These are phyloP conservation scores for Parachlorella kessleri DNA, from an alignment of 139 green algal genomes.

Conservation along the genomic window DNA sequence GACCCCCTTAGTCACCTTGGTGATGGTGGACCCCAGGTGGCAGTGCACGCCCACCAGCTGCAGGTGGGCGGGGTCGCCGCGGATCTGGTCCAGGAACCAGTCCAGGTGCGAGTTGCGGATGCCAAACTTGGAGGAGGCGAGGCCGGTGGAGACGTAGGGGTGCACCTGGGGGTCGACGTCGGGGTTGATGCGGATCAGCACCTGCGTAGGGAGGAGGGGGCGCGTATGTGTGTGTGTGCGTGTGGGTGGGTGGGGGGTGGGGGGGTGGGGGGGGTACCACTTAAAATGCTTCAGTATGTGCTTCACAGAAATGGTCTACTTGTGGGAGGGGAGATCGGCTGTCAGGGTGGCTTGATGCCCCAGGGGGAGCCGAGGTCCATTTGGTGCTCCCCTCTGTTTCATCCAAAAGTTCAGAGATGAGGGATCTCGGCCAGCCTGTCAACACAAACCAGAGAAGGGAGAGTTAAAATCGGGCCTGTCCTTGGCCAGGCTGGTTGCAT, in stretches of 20 bases:
- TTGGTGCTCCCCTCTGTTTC: too few species aligned
- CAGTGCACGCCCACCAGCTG: conserved; percentile 94
- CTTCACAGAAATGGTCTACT: too few species aligned
- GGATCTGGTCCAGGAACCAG: conserved; percentile 77
- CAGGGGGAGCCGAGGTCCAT: too few species aligned
- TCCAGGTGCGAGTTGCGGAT: conserved; percentile 95
- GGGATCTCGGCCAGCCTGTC: too few species aligned
- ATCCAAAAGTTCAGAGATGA: too few species aligned
- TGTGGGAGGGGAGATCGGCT: too few species aligned
- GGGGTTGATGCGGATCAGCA: conserved; percentile 97
- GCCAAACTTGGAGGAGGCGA: conserved; percentile 97
- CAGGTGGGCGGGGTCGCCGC: conserved; percentile 66
- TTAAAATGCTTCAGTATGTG: too few species aligned
- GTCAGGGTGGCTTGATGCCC: too few species aligned
- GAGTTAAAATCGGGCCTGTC: too few species aligned
- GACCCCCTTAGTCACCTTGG: conserved; percentile 69
- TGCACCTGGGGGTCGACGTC: conserved; percentile 98
- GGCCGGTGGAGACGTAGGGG: conserved; percentile 94
- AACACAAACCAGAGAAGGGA: too few species aligned
- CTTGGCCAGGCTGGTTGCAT: too few species aligned
- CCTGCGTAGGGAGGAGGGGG: conserved; percentile 40
- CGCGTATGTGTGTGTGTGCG: not conserved
- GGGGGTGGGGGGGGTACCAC: not conserved
- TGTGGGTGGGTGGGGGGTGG: not conserved
- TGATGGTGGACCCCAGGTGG: conserved; percentile 97